These are phyloP conservation scores for Lodderomyces orthopsilosis DNA, from an alignment of 1,139 yeast species.

Conservation along the genomic window DNA sequence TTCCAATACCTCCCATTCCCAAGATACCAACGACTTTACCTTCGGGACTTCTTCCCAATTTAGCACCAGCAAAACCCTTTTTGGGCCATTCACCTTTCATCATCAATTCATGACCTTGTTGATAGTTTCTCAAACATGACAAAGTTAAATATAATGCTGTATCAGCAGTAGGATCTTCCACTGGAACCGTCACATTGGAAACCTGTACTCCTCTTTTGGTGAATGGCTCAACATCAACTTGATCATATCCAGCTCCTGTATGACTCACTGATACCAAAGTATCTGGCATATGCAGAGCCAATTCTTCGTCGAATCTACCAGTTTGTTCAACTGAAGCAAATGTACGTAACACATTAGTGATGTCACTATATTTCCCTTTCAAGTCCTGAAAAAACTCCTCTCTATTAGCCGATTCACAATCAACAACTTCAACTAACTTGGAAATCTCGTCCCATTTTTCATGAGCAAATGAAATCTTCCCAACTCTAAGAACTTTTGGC, in stretches of 20 bases:
- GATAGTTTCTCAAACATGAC: constrained; percentile 68
- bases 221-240: constrained; percentile 57
- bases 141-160: constrained; percentile 66
- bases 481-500: constrained; percentile 61
- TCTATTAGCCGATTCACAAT: constrained; percentile 43
- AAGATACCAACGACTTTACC: constrained; percentile 63
- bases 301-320: constrained; percentile 76
- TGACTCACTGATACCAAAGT: constrained; percentile 67
- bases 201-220: constrained; percentile 55
- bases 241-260: constrained; percentile 95
- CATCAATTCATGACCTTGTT: constrained; percentile 41
- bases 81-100: constrained; percentile 58
- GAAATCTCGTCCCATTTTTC: constrained; percentile 54
- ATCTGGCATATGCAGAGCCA: constrained; percentile 57
- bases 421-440: constrained; percentile 49
- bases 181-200: constrained; percentile 70
- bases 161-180: constrained; percentile 81
- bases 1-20: constrained; percentile 80
- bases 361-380: constrained; percentile 45
- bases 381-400: constrained; percentile 52
- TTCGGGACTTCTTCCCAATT: constrained; percentile 49
- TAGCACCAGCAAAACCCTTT: constrained; percentile 26
- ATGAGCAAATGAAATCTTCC: constrained; percentile 51
- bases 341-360: constrained; percentile 52
- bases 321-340: constrained; percentile 48